These are phyloP conservation scores for Fomitopsis serialis DNA, from an alignment of 768 basidiomycete genomes.

Conservation along the genomic window DNA sequence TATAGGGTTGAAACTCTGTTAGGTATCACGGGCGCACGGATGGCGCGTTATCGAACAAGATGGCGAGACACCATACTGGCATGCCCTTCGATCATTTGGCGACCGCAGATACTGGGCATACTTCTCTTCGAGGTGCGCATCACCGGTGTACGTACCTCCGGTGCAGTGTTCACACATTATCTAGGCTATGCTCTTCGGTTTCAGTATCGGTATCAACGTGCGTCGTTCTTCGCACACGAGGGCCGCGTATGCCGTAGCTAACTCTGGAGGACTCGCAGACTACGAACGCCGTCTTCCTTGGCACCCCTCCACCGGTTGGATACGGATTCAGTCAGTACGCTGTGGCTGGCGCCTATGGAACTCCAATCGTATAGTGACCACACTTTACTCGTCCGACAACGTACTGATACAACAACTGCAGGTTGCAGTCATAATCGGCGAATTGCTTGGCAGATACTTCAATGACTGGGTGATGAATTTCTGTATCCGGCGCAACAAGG, in stretches of 20 bases:
- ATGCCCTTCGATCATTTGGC: conserved; percentile 51
- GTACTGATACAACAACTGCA: conserved; percentile 9
- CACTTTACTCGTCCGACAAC: not conserved
- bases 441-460: conserved; percentile 42
- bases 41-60: conserved; percentile 48
- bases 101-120: conserved; percentile 52
- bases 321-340: conserved; percentile 46
- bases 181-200: conserved; percentile 55
- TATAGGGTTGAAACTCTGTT: conserved; percentile 54
- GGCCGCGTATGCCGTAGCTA: not conserved
- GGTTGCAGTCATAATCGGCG: conserved; percentile 47
- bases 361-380: conserved; percentile 42
- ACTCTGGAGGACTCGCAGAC: conserved; percentile 31
- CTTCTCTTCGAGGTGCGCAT: conserved; percentile 46
- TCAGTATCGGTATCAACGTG: conserved; percentile 59
- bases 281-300: conserved; percentile 63
- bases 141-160: not conserved
- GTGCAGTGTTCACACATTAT: not conserved
- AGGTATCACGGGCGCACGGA: conserved; percentile 57
- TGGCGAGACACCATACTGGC: conserved; percentile 43
- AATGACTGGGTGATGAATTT: conserved; percentile 46
- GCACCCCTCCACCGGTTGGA: conserved; percentile 45
- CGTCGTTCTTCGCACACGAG: conserved; percentile 3
- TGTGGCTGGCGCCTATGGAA: conserved; percentile 49
- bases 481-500: conserved; percentile 38